Percentiles rank a stretch among this genome's conserved stretches.
Evolutionary conservation across 352 stramenopile genomes (phyloP).

Genomic region (Phytophthora melonis): DNA sequence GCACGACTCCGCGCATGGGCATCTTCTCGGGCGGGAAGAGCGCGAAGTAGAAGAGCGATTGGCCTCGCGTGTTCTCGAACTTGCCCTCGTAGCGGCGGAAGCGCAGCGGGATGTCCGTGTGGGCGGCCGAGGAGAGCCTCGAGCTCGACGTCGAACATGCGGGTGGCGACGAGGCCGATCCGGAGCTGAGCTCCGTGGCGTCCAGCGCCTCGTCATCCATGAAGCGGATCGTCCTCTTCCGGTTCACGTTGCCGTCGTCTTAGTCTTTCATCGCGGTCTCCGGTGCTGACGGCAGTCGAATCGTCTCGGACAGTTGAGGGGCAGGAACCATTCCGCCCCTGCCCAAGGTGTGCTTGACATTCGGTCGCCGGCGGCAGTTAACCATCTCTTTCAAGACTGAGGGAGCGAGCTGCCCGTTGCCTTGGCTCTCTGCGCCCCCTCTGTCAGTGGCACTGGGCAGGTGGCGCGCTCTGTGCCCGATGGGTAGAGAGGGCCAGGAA

Average conservation of each 20-base stretch:
- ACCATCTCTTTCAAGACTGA: slow-evolving; percentile 35
- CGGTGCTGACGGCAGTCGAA: slow-evolving; percentile 9
- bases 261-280: not conserved
- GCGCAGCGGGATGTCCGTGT: slow-evolving; percentile 29
- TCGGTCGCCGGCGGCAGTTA: slow-evolving; percentile 32
- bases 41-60: slow-evolving; percentile 52
- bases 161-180: slow-evolving; percentile 7
- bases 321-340: slow-evolving; percentile 7
- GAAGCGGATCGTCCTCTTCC: slow-evolving; percentile 34
- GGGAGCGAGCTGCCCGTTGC: not conserved
- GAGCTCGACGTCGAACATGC: slow-evolving; percentile 19
- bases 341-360: slow-evolving; percentile 22
- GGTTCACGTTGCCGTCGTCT: slow-evolving; percentile 6
- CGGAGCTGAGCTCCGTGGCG: slow-evolving; percentile 22
- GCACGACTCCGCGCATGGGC: slow-evolving; percentile 51
- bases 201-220: slow-evolving; percentile 28
- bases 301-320: slow-evolving; percentile 20
- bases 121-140: slow-evolving; percentile 3
- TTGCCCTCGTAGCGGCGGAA: slow-evolving; percentile 49
- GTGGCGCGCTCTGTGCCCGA: not conserved
- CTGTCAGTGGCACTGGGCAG: not conserved
- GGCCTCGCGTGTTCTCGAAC: slow-evolving; percentile 47
- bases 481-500: not conserved
- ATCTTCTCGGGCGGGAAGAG: slow-evolving; percentile 44
- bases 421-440: not conserved